Evolutionary conservation across 345 rosid genomes (phyloP).

Genomic region (Lenwebbia sp.): DNA sequence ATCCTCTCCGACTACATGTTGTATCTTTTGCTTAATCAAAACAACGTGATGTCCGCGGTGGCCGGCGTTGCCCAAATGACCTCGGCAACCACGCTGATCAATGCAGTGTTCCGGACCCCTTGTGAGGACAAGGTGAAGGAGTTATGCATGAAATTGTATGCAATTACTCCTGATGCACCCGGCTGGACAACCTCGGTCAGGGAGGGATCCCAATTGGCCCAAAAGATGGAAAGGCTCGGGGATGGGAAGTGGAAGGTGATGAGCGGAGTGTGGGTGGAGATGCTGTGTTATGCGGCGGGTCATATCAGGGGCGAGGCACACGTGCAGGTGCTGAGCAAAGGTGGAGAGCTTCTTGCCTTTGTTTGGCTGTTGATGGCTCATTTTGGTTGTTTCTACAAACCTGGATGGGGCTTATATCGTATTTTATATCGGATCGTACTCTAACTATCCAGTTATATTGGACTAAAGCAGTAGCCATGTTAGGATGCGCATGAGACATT

Average conservation of each 20-base stretch:
- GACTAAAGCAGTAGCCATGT: no score
- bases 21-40: neutral
- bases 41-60: neutral
- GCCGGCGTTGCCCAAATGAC: neutral
- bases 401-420: neutral
- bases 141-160: neutral
- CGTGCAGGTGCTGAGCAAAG: neutral
- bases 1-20: neutral
- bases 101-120: fast-evolving
- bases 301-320: neutral
- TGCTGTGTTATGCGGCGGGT: neutral
- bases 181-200: neutral
- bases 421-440: no score
- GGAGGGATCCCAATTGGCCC: neutral
- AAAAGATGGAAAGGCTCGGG: neutral
- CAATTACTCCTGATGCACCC: no score
- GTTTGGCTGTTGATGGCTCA: neutral
- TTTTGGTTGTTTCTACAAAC: neutral
- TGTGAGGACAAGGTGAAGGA: neutral
- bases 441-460: no score
- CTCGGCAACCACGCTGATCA: neutral
- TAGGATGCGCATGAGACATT: no score
- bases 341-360: neutral
- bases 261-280: neutral
- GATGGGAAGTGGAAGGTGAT: neutral